Evolutionary conservation across 306 rosid species (phyloP), one percentile per base, ranked within the genome.

Genomic region (Vicia sativa): DNA sequence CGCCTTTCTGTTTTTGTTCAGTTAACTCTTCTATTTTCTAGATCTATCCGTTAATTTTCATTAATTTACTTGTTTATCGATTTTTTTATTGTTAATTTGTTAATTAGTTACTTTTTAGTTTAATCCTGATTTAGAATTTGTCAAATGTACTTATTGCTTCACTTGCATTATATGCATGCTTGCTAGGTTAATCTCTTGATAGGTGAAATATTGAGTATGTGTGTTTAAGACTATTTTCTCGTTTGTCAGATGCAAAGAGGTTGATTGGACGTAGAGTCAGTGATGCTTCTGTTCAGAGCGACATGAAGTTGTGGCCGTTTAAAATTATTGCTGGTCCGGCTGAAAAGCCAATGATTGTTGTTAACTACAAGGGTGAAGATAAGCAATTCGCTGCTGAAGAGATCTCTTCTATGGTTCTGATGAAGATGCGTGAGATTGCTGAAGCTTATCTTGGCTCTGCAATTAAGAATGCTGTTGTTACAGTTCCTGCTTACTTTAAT

Each of bases 371-470:
- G 82, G 91, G 91, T 6, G 91, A 86, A 28, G 88, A 86, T n/a
- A 86, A 86, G 78, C 77, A 71, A 16, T 86, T 86, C 15, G 86
- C 86, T 0, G 88, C 91, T 0, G 91, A 86, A 57, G 91, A 86
- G 55, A 86, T 86, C 29, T 86, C 91, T 3, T 86, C 91, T 2
- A 86, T 86, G 91, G 87, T 86, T 1, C 83, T 86, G 0, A 83
- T 83, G 53, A 86, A 86, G 79, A 86, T 86, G 91, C 91, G 91
- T 59, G 91, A 86, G 81, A 86, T 86, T 31, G 91, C 91, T 1
- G 91, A 86, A 75, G 91, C 91, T 0, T 86, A 76, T 70, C 88
- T 86, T 44, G 91, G 91, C 15, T 65, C 80, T 49, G 42, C 85
- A 0, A 6, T 86, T 13, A 86, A 86, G 83, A 86, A 86, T 0